phyloP scores from a whole-genome alignment of 495 filamentous ascomycete genomes.

The Hyaloscypha finlandica region DNA sequence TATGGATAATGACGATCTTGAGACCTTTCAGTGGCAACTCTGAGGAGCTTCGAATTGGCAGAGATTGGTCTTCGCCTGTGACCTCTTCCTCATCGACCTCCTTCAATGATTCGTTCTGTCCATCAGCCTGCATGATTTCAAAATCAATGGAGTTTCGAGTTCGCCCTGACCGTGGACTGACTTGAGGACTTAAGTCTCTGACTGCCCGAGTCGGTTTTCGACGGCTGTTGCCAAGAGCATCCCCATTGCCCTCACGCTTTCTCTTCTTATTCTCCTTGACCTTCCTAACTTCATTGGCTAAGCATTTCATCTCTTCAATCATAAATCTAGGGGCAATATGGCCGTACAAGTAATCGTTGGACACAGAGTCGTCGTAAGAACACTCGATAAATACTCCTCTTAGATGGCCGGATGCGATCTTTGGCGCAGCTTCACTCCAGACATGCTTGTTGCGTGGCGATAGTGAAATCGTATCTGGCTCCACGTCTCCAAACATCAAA shows the following conservation, averaged over 20 bases:
- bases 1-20: conserved; percentile 75
- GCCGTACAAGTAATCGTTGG: conserved; percentile 77
- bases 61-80: background rate
- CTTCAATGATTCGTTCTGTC: background rate
- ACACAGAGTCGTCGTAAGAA: conserved; percentile 77
- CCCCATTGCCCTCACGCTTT: conserved; percentile 33
- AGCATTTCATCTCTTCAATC: conserved; percentile 68
- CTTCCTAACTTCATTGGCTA: conserved; percentile 65
- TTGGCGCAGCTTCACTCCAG: conserved; percentile 84
- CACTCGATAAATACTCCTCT: conserved; percentile 92
- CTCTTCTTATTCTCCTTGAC: conserved; percentile 37
- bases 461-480: conserved; percentile 83
- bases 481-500: conserved; percentile 92
- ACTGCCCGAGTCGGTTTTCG: background rate
- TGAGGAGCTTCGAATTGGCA: background rate
- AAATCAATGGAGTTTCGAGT: background rate
- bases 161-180: background rate
- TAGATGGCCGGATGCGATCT: conserved; percentile 68
- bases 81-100: background rate
- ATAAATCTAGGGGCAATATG: conserved; percentile 85
- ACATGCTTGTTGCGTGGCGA: conserved; percentile 76
- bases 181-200: background rate
- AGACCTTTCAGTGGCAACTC: conserved; percentile 45
- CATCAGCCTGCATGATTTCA: conserved; percentile 1
- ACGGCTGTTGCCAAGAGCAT: background rate